Evolutionary conservation across 2,329 filamentous ascomycete species (phyloP), one percentile per base, ranked within the genome.

Genomic region (Xylaria sp.): DNA sequence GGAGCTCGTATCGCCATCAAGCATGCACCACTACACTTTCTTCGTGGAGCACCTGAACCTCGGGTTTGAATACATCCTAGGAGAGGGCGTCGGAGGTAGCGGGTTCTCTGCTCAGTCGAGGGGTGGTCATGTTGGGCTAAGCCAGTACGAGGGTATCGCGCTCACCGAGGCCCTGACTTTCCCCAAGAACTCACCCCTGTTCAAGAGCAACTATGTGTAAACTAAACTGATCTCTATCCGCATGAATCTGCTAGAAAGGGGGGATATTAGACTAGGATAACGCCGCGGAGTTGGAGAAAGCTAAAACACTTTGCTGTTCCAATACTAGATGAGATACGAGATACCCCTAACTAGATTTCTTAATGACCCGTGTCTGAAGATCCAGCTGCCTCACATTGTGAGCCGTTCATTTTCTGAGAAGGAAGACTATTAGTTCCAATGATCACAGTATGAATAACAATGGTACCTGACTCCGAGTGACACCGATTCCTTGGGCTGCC

Each of bases 141-240:
- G 25, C 5, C 70, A 71, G 44, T 71, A 65, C 18, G 44, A 68
- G 32, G 71, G 70, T 0, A 23, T 66, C 5, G 66, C 70, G 32
- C 50, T 72, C 12, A 66, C 65, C 32, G 70, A 72, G 66, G 66
- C 66, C 1, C 48, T 72, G 9, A 69, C 63, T 10, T 71, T 72
- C 29, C 71, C 71, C 1, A 69, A 73, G 59, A 73, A 66, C 25
- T 72, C 71, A 13, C 63, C 63, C 2, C 62, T 73, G 0, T 72
- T 73, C 27, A 54, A 61, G 21, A 68, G 63, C 12, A 71, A 72
- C 12, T 72, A 72, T 62, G 65, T 72, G 65, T 72, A n/a, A 40
- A 69, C 12, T 70, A 59, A 61, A 60, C 29, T 37, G 18, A 60
- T 35, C 12, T 50, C 2, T 10, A 48, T 27, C 21, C 10, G 16